A percentile compares a stretch with the other conserved stretches of the same genome.
Evolutionary conservation across 2,329 filamentous ascomycete species (phyloP).

Genomic region (Penicillium sp.): DNA sequence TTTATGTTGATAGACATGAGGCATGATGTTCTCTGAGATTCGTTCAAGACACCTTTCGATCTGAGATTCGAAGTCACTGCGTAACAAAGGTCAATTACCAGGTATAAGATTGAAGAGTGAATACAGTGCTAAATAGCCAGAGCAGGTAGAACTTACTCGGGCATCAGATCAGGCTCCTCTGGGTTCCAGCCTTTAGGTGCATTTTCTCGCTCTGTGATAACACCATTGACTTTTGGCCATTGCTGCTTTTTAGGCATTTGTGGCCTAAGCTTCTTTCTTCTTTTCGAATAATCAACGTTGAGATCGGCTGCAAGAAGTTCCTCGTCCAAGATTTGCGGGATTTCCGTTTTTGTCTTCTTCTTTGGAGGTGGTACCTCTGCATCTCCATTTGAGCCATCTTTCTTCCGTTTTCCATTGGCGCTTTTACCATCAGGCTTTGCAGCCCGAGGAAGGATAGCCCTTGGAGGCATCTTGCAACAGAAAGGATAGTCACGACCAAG

Average conservation of each 20-base stretch:
- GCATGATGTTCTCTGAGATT: slow-evolving; percentile 6
- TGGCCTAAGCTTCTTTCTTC: not conserved
- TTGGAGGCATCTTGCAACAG: not conserved
- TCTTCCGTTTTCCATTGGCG: not conserved
- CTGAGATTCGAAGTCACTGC: not conserved
- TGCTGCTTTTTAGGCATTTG: not conserved
- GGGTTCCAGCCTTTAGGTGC: slow-evolving; percentile 1
- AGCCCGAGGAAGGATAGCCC: not conserved
- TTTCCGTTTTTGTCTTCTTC: not conserved
- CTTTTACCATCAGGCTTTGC: not conserved
- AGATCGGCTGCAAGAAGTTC: not conserved
- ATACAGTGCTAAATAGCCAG: not conserved
- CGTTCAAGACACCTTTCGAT: slow-evolving; percentile 2
- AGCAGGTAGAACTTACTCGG: not conserved
- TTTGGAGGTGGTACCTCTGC: not conserved
- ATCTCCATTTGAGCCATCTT: not conserved
- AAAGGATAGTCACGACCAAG: not conserved
- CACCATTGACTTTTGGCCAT: not conserved
- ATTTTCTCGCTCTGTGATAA: not conserved
- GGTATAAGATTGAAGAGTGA: not conserved
- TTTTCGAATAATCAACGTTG: not conserved
- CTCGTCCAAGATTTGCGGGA: not conserved
- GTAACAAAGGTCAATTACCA: not conserved
- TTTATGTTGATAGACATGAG: not conserved
- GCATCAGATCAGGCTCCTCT: slow-evolving; percentile 2